Conservation (phyloP, 2,329 filamentous ascomycete species). For the Didymella glomerata region DNA sequence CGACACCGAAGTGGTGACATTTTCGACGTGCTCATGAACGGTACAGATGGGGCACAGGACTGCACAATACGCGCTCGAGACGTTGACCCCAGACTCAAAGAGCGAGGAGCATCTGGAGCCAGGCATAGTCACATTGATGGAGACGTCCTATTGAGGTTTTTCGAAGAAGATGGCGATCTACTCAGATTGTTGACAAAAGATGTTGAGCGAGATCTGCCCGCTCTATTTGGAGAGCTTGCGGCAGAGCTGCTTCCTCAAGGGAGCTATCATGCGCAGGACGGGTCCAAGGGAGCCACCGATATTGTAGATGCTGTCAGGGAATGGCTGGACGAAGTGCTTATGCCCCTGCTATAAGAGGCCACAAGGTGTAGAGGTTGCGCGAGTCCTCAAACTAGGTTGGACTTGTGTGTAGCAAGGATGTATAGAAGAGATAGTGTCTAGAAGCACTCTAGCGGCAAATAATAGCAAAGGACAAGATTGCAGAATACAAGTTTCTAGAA, state of each 20-base stretch:
- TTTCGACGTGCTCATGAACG: conserved; percentile 35
- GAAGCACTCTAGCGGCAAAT: too few relatives aligned
- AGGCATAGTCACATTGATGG: conserved; percentile 54
- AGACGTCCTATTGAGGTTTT: conserved; percentile 49
- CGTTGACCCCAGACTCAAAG: conserved; percentile 38
- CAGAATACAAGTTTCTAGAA: too few relatives aligned
- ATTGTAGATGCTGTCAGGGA: conserved; percentile 16
- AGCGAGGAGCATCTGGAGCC: conserved; percentile 24
- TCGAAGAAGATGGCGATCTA: conserved; percentile 38
- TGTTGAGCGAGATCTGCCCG: conserved; percentile 32
- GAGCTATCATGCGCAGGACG: conserved; percentile 29
- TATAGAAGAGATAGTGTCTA: too few relatives aligned
- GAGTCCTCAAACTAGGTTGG: neutral
- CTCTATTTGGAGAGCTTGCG: conserved; percentile 40
- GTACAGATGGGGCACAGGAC: conserved; percentile 32
- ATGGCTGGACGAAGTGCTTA: conserved; percentile 38
- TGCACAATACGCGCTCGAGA: conserved; percentile 30
- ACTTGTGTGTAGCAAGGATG: too few relatives aligned
- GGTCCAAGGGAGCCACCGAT: conserved; percentile 2
- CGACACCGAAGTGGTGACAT: conserved; percentile 31
- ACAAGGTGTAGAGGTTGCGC: neutral
- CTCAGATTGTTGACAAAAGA: conserved; percentile 19
- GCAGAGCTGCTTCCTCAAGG: conserved; percentile 16
- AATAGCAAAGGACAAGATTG: too few relatives aligned
- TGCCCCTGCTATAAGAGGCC: conserved; percentile 31